Conservation (phyloP, 176 grass and related monocot genomes). For the Lolium rigidum region DNA sequence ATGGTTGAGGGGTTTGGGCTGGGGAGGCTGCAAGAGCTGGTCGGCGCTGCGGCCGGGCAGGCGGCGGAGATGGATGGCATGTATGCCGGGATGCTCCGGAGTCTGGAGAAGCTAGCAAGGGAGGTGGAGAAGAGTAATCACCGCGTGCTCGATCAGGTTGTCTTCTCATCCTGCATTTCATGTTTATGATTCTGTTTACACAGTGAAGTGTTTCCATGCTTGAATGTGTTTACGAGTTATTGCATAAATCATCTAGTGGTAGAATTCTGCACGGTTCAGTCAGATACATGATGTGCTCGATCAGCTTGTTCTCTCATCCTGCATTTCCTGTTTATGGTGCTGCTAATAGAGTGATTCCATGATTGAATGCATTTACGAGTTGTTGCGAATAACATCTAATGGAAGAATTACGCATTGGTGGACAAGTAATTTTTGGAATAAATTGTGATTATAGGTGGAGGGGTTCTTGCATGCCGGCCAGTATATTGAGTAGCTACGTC, state of each 20-base stretch:
- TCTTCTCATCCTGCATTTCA: neutral
- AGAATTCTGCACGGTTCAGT: neutral
- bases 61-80: slow-evolving; percentile 51
- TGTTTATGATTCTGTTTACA: neutral
- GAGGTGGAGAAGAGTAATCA: slow-evolving; percentile 66
- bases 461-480: slow-evolving; percentile 4
- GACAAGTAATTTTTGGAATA: neutral
- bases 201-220: neutral
- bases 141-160: slow-evolving; percentile 65
- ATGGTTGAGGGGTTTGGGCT: slow-evolving; percentile 51
- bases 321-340: neutral
- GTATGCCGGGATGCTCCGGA: slow-evolving; percentile 65
- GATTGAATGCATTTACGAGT: neutral
- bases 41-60: slow-evolving; percentile 28
- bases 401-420: slow-evolving; percentile 18
- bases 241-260: neutral
- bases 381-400: neutral
- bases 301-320: slow-evolving; percentile 44
- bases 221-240: neutral
- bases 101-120: slow-evolving; percentile 61
- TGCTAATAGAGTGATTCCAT: neutral
- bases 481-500: neutral
- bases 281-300: slow-evolving; percentile 38
- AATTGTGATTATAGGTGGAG: neutral
- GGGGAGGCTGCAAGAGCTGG: slow-evolving; percentile 42